Conservation (phyloP, 352 stramenopile species). For the Phytophthora litchii region DNA sequence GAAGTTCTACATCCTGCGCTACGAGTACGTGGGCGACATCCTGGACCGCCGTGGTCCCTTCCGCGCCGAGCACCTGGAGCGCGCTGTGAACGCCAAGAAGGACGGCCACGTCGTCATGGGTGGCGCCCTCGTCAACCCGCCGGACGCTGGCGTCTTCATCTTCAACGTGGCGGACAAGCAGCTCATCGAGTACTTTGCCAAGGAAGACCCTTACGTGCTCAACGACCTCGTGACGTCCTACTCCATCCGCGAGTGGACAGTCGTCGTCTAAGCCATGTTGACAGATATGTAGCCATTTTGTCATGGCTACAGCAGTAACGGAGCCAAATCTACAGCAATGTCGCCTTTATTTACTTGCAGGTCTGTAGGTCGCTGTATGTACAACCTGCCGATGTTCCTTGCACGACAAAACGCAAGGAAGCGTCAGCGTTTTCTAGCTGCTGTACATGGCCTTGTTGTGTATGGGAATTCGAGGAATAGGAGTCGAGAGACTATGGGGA, state of each 20-base stretch:
- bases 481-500: conserved; percentile 18
- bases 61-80: conserved; percentile 65
- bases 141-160: conserved; percentile 65
- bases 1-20: conserved; percentile 75
- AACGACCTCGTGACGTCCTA: conserved; percentile 74
- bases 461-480: background rate
- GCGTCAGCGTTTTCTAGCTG: conserved; percentile 17
- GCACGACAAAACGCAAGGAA: conserved; percentile 18
- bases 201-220: conserved; percentile 71
- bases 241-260: conserved; percentile 77
- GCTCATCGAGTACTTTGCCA: conserved; percentile 68
- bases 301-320: background rate
- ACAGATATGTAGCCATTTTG: conserved; percentile 6
- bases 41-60: conserved; percentile 74
- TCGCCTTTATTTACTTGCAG: conserved; percentile 27
- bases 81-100: conserved; percentile 53
- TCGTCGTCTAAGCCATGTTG: conserved; percentile 69
- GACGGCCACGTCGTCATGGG: conserved; percentile 70
- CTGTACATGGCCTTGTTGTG: conserved; percentile 4
- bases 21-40: conserved; percentile 80
- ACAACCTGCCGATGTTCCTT: conserved; percentile 20
- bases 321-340: conserved; percentile 5
- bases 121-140: conserved; percentile 69
- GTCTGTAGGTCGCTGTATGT: conserved; percentile 11
- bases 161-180: conserved; percentile 64